Percentiles rank a stretch among this genome's conserved stretches.
Conservation (phyloP, 1,139 yeast species). For the Lodderomyces theae region DNA sequence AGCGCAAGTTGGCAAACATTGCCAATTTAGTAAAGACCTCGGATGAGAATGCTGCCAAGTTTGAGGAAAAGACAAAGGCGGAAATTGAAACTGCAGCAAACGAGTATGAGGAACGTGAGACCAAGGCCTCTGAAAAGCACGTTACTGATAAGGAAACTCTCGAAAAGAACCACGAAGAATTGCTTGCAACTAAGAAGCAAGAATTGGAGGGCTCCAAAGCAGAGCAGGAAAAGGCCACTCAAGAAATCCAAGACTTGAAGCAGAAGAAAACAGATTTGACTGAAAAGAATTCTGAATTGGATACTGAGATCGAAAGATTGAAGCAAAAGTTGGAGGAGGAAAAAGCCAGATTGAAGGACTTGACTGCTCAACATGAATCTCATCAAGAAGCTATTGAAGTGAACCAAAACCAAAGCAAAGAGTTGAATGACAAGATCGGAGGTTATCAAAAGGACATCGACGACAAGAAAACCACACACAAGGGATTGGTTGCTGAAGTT, state of each 20-base stretch:
- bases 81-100: constrained; percentile 47
- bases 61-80: constrained; percentile 36
- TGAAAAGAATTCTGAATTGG: constrained; percentile 43
- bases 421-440: constrained; percentile 37
- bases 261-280: constrained; percentile 42
- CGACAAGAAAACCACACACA: constrained; percentile 39
- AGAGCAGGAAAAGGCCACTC: constrained; percentile 45
- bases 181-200: constrained; percentile 46
- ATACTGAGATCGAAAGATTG: constrained; percentile 39
- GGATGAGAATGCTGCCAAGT: constrained; percentile 31
- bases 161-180: constrained; percentile 44
- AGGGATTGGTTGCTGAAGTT: constrained; percentile 42
- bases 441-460: constrained; percentile 32
- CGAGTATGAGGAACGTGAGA: constrained; percentile 48
- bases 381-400: constrained; percentile 38
- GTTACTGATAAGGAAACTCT: constrained; percentile 44
- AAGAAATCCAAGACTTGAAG: constrained; percentile 44
- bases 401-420: constrained; percentile 40
- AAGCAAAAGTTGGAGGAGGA: constrained; percentile 42
- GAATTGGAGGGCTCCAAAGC: constrained; percentile 50
- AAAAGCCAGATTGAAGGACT: constrained; percentile 37
- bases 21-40: constrained; percentile 30
- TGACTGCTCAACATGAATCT: constrained; percentile 39
- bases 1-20: constrained; percentile 32
- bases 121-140: constrained; percentile 47